These are phyloP conservation scores for Diaporthe helianthi DNA, from an alignment of 2,329 filamentous ascomycete species.

Conservation along the genomic window DNA sequence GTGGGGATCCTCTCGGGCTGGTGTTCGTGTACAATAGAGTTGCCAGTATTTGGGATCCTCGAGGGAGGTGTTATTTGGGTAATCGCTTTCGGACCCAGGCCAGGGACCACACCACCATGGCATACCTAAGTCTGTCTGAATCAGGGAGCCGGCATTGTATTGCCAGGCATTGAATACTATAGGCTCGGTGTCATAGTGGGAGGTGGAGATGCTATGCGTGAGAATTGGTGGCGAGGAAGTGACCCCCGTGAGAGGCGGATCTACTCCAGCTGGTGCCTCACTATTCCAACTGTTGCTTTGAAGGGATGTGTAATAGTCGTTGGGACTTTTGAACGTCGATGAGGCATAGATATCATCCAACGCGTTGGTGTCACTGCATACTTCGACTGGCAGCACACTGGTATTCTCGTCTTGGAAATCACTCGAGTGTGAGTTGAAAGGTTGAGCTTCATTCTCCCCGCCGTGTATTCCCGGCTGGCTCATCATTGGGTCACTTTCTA, in stretches of 20 bases:
- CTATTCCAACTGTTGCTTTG: not conserved
- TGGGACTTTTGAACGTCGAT: not conserved
- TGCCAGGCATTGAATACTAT: not conserved
- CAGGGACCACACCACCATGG: not conserved
- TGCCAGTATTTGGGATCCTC: no score
- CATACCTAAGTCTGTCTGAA: not conserved
- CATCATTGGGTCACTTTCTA: not conserved
- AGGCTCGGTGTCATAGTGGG: not conserved
- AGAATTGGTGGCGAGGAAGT: not conserved
- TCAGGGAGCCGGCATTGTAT: not conserved
- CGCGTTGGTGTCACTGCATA: not conserved
- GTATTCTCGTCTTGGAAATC: not conserved
- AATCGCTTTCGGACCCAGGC: not conserved
- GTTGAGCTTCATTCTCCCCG: not conserved
- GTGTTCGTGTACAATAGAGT: no score
- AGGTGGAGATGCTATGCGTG: not conserved
- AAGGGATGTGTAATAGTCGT: not conserved
- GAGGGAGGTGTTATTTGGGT: not conserved
- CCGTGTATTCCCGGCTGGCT: not conserved
- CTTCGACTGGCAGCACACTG: not conserved
- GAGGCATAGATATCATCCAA: not conserved
- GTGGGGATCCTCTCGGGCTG: no score
- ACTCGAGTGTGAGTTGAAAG: not conserved
- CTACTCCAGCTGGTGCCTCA: not conserved
- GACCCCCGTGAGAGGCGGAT: not conserved